Base-by-base conservation (phyloP, 1,284 basidiomycete genomes). In the Melampsora larici-populina region DNA sequence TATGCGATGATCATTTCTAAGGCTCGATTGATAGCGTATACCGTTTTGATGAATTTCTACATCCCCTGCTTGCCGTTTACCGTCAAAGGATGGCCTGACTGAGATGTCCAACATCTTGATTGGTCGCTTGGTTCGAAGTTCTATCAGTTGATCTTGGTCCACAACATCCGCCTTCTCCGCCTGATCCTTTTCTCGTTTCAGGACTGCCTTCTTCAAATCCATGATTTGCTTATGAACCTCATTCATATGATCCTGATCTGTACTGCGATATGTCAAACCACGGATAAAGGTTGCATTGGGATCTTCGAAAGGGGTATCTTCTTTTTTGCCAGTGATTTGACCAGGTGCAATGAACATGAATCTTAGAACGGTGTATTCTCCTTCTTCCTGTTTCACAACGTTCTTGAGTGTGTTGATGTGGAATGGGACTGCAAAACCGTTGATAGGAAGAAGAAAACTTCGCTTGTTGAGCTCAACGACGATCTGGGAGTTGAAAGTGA, bases 271-370 rank as follows among this genome's bases (percentile, higher is more conserved):
- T 0, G 93, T 94, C 79, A 97, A 89, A 5, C 94, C 97, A 72
- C 95, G 92, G 81, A 99, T 91, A 82, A 99, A 99, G 2, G 94
- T 98, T 0, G 96, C 91, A 80, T 97, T 93, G 1, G 96, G 94
- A 83, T 98, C 93, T 84, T 99, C 96, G 81, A 99, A 99, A 0
- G 97, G 97, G 11, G 94, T 97, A 81, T 99, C 97, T 83, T 99
- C 97, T 86, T 99, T 99, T 87, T 97, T 97, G 55, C 97, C 97
- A 0, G 94, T 92, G 66, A 98, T 90, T 83, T 98, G 95, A 67
- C 97, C 97, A 0, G 97, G 97, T 0, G 95, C 97, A 84, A 98
- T 94, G 86, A 99, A 97, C 86, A 99, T 99, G 85, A 99, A 94
- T 4, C 97, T 90, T 78, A 99, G 87, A 80, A 93, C 93, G 0